phyloP scores from a whole-genome alignment of 1,284 basidiomycete genomes.

The Ceratobasidium sp. region DNA sequence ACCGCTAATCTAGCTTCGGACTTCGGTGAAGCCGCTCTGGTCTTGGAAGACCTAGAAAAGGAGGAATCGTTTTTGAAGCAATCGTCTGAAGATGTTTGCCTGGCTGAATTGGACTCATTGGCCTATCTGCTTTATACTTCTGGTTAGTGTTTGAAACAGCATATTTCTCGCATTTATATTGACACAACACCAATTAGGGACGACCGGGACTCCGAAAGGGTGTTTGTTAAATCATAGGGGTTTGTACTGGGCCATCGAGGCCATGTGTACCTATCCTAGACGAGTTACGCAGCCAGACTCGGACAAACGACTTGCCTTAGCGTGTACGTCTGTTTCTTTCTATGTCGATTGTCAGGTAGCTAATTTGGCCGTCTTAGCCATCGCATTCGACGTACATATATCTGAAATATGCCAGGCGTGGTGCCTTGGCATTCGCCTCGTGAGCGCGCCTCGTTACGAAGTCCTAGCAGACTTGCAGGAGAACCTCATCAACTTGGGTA shows the following conservation, averaged over 20 bases:
- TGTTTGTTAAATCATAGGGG: constrained; percentile 66
- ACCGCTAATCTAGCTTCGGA: constrained; percentile 52
- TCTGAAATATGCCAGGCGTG: constrained; percentile 63
- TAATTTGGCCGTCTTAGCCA: constrained; percentile 52
- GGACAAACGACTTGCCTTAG: constrained; percentile 60
- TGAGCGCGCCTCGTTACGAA: constrained; percentile 63
- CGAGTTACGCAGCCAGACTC: constrained; percentile 57
- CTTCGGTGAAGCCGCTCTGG: constrained; percentile 45
- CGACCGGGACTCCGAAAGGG: constrained; percentile 70
- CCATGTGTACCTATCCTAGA: constrained; percentile 58
- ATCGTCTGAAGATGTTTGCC: constrained; percentile 55
- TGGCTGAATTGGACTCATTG: constrained; percentile 57
- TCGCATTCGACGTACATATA: constrained; percentile 68
- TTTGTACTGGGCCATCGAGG: constrained; percentile 62
- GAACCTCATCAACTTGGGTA: constrained; percentile 61
- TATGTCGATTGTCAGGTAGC: background rate
- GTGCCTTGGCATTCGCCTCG: constrained; percentile 63
- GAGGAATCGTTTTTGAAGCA: constrained; percentile 56
- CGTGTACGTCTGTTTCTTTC: constrained; percentile 58
- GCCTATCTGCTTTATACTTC: constrained; percentile 70
- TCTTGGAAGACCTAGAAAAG: constrained; percentile 52
- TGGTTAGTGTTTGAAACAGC: constrained; percentile 55
- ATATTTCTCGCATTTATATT: background rate
- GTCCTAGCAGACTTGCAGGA: constrained; percentile 65
- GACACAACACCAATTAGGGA: constrained; percentile 57